Percentiles rank a stretch among this genome's conserved stretches.
Evolutionary conservation across 345 rosid species (phyloP).

Genomic region (Salix dunnii): DNA sequence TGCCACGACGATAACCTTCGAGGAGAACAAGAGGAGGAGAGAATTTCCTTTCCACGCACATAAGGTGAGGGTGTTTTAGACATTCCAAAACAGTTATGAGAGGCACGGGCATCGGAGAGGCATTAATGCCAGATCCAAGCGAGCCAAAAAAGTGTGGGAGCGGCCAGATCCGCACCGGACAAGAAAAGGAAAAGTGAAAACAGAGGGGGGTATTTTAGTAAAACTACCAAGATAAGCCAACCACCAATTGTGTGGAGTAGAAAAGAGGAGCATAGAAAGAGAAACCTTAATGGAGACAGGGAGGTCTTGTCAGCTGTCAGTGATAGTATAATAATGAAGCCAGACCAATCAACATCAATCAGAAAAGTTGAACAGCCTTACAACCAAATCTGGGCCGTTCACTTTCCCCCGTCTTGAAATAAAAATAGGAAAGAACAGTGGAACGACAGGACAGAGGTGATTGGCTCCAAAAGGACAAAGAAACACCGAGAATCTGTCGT

Average conservation of each 20-base stretch:
- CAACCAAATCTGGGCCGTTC: slow-evolving; percentile 35
- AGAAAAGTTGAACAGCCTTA: not conserved
- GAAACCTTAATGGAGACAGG: slow-evolving; percentile 45
- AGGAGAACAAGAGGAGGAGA: no score
- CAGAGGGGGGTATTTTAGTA: slow-evolving; percentile 3
- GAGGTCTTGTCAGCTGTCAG: slow-evolving; percentile 19
- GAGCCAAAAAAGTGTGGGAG: no score
- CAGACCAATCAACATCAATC: not conserved
- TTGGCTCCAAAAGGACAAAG: not conserved
- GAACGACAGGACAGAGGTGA: not conserved
- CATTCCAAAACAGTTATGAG: no score
- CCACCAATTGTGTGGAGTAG: slow-evolving; percentile 27
- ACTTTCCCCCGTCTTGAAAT: slow-evolving; percentile 3
- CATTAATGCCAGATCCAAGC: no score
- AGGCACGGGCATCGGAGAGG: no score
- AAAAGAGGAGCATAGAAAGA: slow-evolving; percentile 13
- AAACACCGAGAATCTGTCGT: not conserved
- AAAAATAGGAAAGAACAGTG: not conserved
- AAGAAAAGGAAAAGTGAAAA: not conserved
- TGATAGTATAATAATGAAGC: not conserved
- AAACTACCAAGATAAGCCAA: slow-evolving; percentile 7
- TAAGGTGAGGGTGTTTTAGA: no score
- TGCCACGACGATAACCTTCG: no score
- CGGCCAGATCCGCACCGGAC: no score
- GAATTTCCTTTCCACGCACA: no score